A percentile compares a stretch with the other conserved stretches of the same genome.
Conservation (phyloP, 352 stramenopile genomes). For the Salisapilia sapeloensis region DNA sequence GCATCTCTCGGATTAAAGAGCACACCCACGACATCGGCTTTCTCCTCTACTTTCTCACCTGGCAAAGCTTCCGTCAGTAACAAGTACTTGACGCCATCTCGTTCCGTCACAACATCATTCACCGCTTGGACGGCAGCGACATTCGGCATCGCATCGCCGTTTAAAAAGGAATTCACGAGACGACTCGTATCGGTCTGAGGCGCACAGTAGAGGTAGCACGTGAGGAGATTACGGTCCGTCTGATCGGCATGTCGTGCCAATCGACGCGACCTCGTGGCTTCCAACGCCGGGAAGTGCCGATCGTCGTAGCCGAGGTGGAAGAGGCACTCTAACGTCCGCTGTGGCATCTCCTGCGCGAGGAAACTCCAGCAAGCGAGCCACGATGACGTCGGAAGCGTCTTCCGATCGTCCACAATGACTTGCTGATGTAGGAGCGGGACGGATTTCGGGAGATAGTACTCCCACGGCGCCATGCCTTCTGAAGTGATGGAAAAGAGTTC, state of each 20-base stretch:
- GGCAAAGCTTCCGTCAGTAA: conserved; percentile 49
- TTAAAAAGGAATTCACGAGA: conserved; percentile 34
- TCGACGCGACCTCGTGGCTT: conserved; percentile 48
- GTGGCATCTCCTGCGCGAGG: conserved; percentile 55
- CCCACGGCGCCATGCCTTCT: conserved; percentile 47
- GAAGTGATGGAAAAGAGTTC: conserved; percentile 77
- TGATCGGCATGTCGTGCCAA: conserved; percentile 27
- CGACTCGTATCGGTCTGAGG: conserved; percentile 23
- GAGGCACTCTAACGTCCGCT: conserved; percentile 52
- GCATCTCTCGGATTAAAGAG: conserved; percentile 39
- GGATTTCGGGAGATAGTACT: conserved; percentile 33
- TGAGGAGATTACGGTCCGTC: conserved; percentile 55
- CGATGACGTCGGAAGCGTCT: conserved; percentile 25
- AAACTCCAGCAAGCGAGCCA: conserved; percentile 64
- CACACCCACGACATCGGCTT: conserved; percentile 53
- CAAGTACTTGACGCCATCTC: conserved; percentile 38
- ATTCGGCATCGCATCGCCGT: conserved; percentile 7
- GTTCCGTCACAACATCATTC: conserved; percentile 23
- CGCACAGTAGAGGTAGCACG: conserved; percentile 47
- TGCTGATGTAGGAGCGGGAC: conserved; percentile 36
- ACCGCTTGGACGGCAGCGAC: conserved; percentile 34
- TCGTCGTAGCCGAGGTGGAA: conserved; percentile 77
- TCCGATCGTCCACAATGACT: conserved; percentile 27
- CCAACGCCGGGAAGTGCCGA: conserved; percentile 38
- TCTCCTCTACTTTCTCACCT: conserved; percentile 46